Percentiles rank a stretch among this genome's conserved stretches.
phyloP scores from a whole-genome alignment of 441 rosid species.

The Populus hybrid region DNA sequence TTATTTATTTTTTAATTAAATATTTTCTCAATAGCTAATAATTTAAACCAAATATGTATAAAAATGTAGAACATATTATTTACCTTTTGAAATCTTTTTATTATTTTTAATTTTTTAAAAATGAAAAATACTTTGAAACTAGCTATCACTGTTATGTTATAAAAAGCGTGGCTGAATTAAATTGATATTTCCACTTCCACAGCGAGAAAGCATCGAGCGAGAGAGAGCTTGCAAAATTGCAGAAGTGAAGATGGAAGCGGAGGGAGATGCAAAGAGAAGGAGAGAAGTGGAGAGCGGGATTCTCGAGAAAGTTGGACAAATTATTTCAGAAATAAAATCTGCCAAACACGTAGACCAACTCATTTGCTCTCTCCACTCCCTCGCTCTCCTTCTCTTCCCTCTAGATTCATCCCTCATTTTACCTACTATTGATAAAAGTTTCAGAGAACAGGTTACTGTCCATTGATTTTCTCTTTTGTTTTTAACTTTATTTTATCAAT shows the following conservation, averaged over 20 bases:
- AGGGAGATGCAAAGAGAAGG: constrained; percentile 17
- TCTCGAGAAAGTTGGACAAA: constrained; percentile 57
- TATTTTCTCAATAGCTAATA: too few relatives aligned
- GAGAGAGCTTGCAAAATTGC: not conserved
- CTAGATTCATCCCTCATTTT: constrained; percentile 44
- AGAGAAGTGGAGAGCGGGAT: constrained; percentile 35
- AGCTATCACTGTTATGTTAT: not conserved
- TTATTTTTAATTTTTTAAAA: too few relatives aligned
- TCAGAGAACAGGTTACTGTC: constrained; percentile 54
- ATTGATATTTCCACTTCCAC: not conserved
- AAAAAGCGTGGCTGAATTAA: not conserved
- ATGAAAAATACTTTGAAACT: too few relatives aligned
- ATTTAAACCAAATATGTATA: too few relatives aligned
- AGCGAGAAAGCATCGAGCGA: not conserved
- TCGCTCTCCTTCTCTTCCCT: constrained; percentile 81
- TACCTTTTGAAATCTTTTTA: too few relatives aligned
- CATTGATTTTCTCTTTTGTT: not conserved
- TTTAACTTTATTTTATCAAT: not conserved
- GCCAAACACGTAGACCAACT: constrained; percentile 74
- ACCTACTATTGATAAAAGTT: constrained; percentile 29
- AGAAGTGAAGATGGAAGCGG: not conserved
- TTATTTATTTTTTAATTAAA: too few relatives aligned
- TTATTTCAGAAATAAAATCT: constrained; percentile 41
- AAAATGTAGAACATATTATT: too few relatives aligned
- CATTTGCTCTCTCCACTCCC: constrained; percentile 69